A percentile compares a stretch with the other conserved stretches of the same genome.
Evolutionary conservation across 352 stramenopile genomes (phyloP).

Genomic region (Phytophthora ramorum): DNA sequence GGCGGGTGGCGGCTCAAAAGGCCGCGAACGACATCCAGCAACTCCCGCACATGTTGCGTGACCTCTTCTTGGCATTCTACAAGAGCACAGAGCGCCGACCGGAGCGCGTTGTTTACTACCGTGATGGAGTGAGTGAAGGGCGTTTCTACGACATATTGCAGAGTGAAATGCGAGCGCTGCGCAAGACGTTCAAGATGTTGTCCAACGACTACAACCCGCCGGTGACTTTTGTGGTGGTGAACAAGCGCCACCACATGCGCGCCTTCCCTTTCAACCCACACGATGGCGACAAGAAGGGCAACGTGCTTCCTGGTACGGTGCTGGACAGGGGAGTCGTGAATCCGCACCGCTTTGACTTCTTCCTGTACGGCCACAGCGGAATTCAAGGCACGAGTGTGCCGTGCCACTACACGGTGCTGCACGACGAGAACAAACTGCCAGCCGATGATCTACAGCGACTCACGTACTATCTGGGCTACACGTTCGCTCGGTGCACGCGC

Average conservation of each 20-base stretch:
- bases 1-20: constrained; percentile 59
- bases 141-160: constrained; percentile 81
- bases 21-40: constrained; percentile 56
- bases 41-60: constrained; percentile 61
- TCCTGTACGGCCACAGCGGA: constrained; percentile 81
- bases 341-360: constrained; percentile 86
- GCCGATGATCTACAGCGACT: constrained; percentile 69
- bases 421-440: constrained; percentile 71
- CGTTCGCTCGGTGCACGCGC: constrained; percentile 80
- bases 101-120: constrained; percentile 84
- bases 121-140: constrained; percentile 85
- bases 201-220: constrained; percentile 65
- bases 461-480: constrained; percentile 81
- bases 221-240: constrained; percentile 88
- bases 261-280: constrained; percentile 51
- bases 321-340: constrained; percentile 81
- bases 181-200: constrained; percentile 62
- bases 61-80: constrained; percentile 83
- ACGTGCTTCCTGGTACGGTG: constrained; percentile 73
- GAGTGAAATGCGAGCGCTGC: constrained; percentile 78
- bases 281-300: constrained; percentile 65
- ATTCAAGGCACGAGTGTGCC: constrained; percentile 82
- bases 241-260: constrained; percentile 89
- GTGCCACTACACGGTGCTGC: constrained; percentile 83
- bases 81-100: constrained; percentile 66